These are phyloP conservation scores for Nelumbo lutea DNA, from an alignment of 164 flowering plant species.

Conservation along the genomic window DNA sequence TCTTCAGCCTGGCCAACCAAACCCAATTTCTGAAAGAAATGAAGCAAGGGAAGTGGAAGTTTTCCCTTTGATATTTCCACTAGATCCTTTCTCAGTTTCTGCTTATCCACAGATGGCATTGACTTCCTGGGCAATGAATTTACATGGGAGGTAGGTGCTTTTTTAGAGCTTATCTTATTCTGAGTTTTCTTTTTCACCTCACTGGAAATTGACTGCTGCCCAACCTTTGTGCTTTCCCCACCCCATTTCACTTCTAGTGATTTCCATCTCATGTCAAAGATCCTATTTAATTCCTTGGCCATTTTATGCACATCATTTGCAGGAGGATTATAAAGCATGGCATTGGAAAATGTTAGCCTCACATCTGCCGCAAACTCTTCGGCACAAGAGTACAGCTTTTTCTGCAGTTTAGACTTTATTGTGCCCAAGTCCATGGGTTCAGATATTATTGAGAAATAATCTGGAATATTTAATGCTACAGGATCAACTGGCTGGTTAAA, in stretches of 20 bases:
- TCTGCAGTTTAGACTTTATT: slow-evolving; percentile 47
- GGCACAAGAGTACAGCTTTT: slow-evolving; percentile 30
- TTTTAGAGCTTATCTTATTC: slow-evolving; percentile 7
- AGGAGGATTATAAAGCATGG: slow-evolving; percentile 76
- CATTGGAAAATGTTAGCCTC: slow-evolving; percentile 80
- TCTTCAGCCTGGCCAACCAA: slow-evolving; percentile 15
- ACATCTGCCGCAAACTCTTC: slow-evolving; percentile 79
- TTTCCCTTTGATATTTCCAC: slow-evolving; percentile 19
- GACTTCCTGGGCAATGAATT: slow-evolving; percentile 16
- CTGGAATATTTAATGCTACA: slow-evolving; percentile 52
- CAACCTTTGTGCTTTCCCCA: slow-evolving; percentile 18
- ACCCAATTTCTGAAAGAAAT: slow-evolving; percentile 22
- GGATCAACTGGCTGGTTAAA: slow-evolving; percentile 82
- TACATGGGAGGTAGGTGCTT: slow-evolving; percentile 8
- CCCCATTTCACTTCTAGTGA: slow-evolving; percentile 35
- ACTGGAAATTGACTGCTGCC: slow-evolving; percentile 9
- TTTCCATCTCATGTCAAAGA: slow-evolving; percentile 55
- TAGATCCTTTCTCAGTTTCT: slow-evolving; percentile 29
- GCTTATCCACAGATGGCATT: slow-evolving; percentile 35
- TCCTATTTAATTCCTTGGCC: slow-evolving; percentile 42
- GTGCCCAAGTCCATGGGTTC: slow-evolving; percentile 95
- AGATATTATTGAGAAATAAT: slow-evolving; percentile 59
- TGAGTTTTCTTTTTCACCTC: slow-evolving; percentile 8
- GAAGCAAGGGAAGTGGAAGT: slow-evolving; percentile 17
- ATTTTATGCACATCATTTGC: slow-evolving; percentile 43